Percentiles rank a stretch among this genome's conserved stretches.
Evolutionary conservation across 1,139 yeast species (phyloP).

Genomic region (Taiozyma sp.): DNA sequence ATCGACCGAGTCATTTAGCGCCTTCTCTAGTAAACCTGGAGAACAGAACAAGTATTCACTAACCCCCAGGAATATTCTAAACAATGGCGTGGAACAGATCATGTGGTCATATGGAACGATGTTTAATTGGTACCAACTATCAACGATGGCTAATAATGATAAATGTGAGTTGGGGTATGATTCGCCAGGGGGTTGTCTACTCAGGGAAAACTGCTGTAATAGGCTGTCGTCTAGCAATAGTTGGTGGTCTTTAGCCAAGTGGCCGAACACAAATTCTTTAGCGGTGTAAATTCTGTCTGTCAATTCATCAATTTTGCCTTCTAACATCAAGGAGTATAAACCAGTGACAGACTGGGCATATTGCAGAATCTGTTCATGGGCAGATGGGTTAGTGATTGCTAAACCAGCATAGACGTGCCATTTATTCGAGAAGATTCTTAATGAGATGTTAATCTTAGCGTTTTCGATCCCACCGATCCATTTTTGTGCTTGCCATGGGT

Average conservation of each 20-base stretch:
- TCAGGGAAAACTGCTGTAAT: constrained; percentile 72
- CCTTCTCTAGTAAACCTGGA: constrained; percentile 72
- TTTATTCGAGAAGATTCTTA: constrained; percentile 85
- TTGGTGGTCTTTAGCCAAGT: constrained; percentile 45
- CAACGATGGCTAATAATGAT: constrained; percentile 84
- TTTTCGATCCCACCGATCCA: constrained; percentile 96
- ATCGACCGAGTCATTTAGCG: constrained; percentile 63
- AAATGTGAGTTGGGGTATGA: constrained; percentile 86
- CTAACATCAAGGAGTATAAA: constrained; percentile 76
- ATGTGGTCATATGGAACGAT: constrained; percentile 95
- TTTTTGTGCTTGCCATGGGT: constrained; percentile 86
- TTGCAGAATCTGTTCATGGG: constrained; percentile 86
- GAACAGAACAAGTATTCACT: constrained; percentile 87
- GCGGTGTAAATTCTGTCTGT: constrained; percentile 56
- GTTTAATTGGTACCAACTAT: constrained; percentile 82
- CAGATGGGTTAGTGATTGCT: constrained; percentile 92
- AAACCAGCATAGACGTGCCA: constrained; percentile 99
- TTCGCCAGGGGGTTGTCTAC: constrained; percentile 58
- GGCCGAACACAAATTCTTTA: constrained; percentile 69
- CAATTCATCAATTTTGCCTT: constrained; percentile 55
- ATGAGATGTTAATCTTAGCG: constrained; percentile 88
- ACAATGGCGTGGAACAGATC: constrained; percentile 91
- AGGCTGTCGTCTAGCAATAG: constrained; percentile 74
- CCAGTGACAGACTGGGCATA: constrained; percentile 84
- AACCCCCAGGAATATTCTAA: constrained; percentile 89